Base-by-base conservation (phyloP, 2,329 filamentous ascomycete species). In the Ophiostoma tasmaniense region DNA sequence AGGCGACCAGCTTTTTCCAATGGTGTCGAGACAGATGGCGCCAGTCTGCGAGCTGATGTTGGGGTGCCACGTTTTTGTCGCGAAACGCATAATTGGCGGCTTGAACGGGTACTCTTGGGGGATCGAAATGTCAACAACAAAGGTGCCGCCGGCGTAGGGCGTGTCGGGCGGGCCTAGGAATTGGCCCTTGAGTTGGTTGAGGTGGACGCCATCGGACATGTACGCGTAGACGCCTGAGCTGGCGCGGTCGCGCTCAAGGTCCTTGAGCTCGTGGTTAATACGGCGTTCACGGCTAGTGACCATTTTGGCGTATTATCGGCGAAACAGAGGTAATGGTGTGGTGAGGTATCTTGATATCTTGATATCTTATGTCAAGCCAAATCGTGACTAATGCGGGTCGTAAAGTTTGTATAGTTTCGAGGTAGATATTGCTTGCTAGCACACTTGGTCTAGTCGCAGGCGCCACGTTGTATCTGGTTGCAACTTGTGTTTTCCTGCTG, bases 11-110 rank as follows among this genome's bases (percentile, higher is more conserved):
- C 91, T 92, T 14, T 86, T 86, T 11, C 90, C 89, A 20, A 99
- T 85, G 0, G 93, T 98, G 77, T 99, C 95, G 68, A 99, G 88
- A 76, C 95, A 99, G 77, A 99, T 99, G 33, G 93, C 94, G 69
- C 95, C 95, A 55, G 93, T 97, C 77, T 95, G 90, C 75, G 90
- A 94, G 83, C 91, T 96, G 80, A 99, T 87, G 76, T 99, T 99
- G 42, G 95, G 95, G 78, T 99, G 95, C 93, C 93, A 99, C 74
- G 98, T 90, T 79, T 90, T 93, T 72, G 95, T 99, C 73, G 90
- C 86, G 76, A 98, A 98, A 75, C 87, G 90, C 90, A 99, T 98
- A 70, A 87, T 79, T 4, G 95, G 95, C 3, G 94, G 92, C 74
- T 93, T 90, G 81, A 99, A 99, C 0, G 95, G 95, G 76, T 99